Evolutionary conservation across 495 filamentous ascomycete genomes (phyloP).

Genomic region (Pyrenula massariospora): DNA sequence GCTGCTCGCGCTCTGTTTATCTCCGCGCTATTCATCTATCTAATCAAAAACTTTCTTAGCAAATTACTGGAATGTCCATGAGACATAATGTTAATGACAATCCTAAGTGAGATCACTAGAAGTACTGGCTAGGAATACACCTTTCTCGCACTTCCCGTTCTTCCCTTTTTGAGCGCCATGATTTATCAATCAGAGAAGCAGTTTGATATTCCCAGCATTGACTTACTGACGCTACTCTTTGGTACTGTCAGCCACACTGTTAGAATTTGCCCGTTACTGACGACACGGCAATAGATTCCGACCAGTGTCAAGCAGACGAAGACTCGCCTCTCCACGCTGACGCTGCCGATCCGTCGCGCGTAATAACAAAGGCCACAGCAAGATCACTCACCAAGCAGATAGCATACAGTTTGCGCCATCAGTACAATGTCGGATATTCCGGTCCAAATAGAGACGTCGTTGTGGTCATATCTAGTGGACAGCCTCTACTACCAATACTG

Average conservation of each 20-base stretch:
- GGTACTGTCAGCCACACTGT: too few species aligned
- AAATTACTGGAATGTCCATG: too few species aligned
- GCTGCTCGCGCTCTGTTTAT: too few species aligned
- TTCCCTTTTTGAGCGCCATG: too few species aligned
- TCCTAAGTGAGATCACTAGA: too few species aligned
- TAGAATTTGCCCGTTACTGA: too few species aligned
- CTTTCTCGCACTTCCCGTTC: too few species aligned
- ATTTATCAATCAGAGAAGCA: background rate
- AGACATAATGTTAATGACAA: too few species aligned
- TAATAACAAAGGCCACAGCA: constrained; percentile 33
- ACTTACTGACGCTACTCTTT: background rate
- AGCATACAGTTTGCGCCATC: constrained; percentile 32
- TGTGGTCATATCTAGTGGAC: constrained; percentile 34
- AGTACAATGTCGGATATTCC: constrained; percentile 32
- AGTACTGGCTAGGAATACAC: too few species aligned
- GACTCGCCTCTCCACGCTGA: constrained; percentile 25
- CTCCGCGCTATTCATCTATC: too few species aligned
- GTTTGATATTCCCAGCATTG: background rate
- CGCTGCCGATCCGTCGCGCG: constrained; percentile 32
- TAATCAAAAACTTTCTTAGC: too few species aligned
- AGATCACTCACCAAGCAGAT: constrained; percentile 27
- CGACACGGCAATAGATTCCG: background rate
- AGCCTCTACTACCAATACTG: constrained; percentile 29
- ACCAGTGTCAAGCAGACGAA: constrained; percentile 11
- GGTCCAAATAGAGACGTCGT: constrained; percentile 39